Base-by-base conservation (phyloP, 2,329 filamentous ascomycete genomes). In the Apiospora pterosperma region DNA sequence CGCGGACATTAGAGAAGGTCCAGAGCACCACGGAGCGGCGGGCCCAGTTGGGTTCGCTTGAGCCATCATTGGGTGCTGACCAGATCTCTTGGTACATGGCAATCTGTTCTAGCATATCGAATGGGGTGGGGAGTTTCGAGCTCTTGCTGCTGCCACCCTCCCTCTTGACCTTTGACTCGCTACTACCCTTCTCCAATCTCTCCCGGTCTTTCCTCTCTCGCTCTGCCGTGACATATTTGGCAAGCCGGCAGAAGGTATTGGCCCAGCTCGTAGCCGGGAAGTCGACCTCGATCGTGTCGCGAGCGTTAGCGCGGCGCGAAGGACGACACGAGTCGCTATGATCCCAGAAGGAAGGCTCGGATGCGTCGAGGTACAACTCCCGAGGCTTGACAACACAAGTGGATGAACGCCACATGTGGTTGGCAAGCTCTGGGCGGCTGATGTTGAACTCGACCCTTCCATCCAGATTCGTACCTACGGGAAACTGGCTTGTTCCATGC, bases 81-180 rank as follows among this genome's bases (percentile, higher is more conserved):
- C 84, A 88, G 39, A 90, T 81, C 77, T 90, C 88, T 73, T 90
- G 88, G 73, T 88, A 87, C 87, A 90, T 90, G 73, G 85, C 85
- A 58, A 89, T 86, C 73, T 84, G 84, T 68, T 83, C 80, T 62
- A 89, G 81, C 64, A 88, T 79, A 52, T 88, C 85, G 70, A 84
- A 84, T 25, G 74, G 74, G 23, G 65, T 70, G 25, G 75, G 74
- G 19, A 65, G 28, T 23, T 39, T 58, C 41, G 41, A 36, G 36
- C 31, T n/a, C 16, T 62, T 62, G n/a, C 64, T 39, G 8, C 79
- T 76, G 3, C 78, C 76, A n/a, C 80, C 78, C 11, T 76, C 73
- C 7, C 72, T 72, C 68, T 75, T 77, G 41, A 16, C 10, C 23
- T 62, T 48, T 7, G 28, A 8, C 10, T 39, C 36, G 38, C 25